Conservation (phyloP, 441 rosid species). For the Melastoma candidum region DNA sequence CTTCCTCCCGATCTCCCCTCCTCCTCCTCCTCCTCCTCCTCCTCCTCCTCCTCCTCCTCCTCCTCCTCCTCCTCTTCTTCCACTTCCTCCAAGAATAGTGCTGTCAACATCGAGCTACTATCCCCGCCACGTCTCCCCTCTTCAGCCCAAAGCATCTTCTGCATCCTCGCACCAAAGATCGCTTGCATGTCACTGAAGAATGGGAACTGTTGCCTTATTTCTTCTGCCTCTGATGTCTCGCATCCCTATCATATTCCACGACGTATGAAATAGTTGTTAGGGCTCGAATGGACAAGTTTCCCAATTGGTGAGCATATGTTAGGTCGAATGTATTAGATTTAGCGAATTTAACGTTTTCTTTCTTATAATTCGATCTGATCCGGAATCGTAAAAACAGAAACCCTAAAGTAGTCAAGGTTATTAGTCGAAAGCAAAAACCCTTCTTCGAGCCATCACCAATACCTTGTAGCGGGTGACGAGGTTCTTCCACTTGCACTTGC, state of each 20-base stretch:
- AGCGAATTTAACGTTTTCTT: too few relatives aligned
- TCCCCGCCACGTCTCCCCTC: conserved; percentile 37
- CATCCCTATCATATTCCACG: conserved; percentile 38
- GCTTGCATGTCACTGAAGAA: conserved; percentile 65
- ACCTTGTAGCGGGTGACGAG: conserved; percentile 95
- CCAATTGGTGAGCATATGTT: too few relatives aligned
- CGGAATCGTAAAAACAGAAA: too few relatives aligned
- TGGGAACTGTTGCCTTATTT: conserved; percentile 70
- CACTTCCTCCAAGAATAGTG: conserved; percentile 56
- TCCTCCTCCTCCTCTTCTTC: conserved; percentile 14
- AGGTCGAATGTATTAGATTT: too few relatives aligned
- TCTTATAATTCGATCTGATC: too few relatives aligned
- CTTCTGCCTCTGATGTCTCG: conserved; percentile 68
- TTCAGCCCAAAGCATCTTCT: conserved; percentile 68
- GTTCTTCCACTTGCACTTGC: conserved; percentile 99
- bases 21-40: conserved; percentile 28
- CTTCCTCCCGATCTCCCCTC: conserved; percentile 24
- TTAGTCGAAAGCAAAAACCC: too few relatives aligned
- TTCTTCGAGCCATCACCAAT: background rate
- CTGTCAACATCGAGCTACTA: conserved; percentile 30
- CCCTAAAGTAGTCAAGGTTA: too few relatives aligned
- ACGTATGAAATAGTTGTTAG: too few relatives aligned
- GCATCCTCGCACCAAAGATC: conserved; percentile 58
- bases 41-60: conserved; percentile 16
- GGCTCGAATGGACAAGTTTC: too few relatives aligned